Evolutionary conservation across 768 basidiomycete genomes (phyloP).

Genomic region (Pulveroboletus sp.): DNA sequence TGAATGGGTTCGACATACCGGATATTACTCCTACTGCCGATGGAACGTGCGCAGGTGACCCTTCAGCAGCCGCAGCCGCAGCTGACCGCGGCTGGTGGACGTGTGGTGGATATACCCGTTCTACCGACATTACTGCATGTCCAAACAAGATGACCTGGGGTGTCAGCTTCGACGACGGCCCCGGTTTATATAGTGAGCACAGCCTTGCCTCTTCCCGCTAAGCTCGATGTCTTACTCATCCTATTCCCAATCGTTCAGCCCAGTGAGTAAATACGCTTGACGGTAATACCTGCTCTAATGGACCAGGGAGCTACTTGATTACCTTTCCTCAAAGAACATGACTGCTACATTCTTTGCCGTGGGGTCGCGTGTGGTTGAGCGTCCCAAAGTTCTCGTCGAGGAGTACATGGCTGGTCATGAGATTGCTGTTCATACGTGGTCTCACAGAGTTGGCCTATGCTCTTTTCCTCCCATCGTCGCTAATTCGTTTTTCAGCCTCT

Average conservation of each 20-base stretch:
- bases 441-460: conserved; percentile 53
- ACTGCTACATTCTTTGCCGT: conserved; percentile 89
- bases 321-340: conserved; percentile 58
- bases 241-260: conserved; percentile 30
- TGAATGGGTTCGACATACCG: conserved; percentile 69
- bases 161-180: conserved; percentile 86
- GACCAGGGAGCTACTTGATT: conserved; percentile 64
- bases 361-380: conserved; percentile 78
- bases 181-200: conserved; percentile 70
- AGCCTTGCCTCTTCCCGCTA: not conserved
- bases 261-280: conserved; percentile 37
- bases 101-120: conserved; percentile 67
- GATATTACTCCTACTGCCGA: conserved; percentile 56
- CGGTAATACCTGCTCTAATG: not conserved
- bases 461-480: conserved; percentile 6
- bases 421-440: conserved; percentile 89
- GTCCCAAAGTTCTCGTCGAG: conserved; percentile 68
- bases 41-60: conserved; percentile 64
- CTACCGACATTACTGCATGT: conserved; percentile 60
- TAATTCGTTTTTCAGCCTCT: conserved; percentile 42
- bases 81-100: conserved; percentile 86
- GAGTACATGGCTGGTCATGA: conserved; percentile 81
- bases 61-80: conserved; percentile 51
- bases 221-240: conserved; percentile 3
- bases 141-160: conserved; percentile 73